Conservation (phyloP, 352 stramenopile genomes). For the Pythium dissimile region DNA sequence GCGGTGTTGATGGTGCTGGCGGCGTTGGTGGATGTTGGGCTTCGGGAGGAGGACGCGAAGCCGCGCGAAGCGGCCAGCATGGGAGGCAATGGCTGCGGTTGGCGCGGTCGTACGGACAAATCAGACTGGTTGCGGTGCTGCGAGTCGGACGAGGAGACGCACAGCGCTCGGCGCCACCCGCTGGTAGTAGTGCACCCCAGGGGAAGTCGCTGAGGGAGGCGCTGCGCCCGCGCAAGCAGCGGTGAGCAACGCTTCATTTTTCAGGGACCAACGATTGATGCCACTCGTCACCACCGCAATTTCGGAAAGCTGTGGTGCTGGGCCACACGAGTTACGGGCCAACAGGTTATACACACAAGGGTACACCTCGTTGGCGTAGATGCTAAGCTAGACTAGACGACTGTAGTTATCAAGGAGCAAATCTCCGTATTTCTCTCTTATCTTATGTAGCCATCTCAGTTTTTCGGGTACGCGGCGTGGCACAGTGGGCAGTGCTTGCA, state of each 20-base stretch:
- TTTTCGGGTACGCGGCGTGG: conserved; percentile 37
- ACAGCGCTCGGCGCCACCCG: neutral
- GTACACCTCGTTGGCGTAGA: too few relatives aligned
- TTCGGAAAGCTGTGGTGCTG: conserved; percentile 2
- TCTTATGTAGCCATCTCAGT: neutral
- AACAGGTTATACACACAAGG: neutral
- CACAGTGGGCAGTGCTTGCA: conserved; percentile 88
- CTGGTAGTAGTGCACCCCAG: neutral
- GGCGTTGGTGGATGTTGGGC: neutral
- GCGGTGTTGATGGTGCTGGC: too few relatives aligned
- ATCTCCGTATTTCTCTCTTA: neutral
- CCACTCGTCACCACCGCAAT: conserved; percentile 19
- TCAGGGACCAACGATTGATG: neutral
- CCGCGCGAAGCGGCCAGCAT: neutral
- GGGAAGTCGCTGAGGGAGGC: neutral
- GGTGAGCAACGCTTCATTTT: conserved; percentile 14
- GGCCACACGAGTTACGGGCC: conserved; percentile 1
- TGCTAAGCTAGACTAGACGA: too few relatives aligned
- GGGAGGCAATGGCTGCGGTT: neutral
- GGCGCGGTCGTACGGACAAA: neutral
- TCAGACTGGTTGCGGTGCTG: neutral
- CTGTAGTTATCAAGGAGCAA: too few relatives aligned
- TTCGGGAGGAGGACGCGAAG: conserved; percentile 5
- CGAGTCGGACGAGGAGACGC: neutral
- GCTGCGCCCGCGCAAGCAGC: conserved; percentile 15